These are phyloP conservation scores for Phalaenopsis equestris DNA, from an alignment of 106 monocot genomes.

Conservation along the genomic window DNA sequence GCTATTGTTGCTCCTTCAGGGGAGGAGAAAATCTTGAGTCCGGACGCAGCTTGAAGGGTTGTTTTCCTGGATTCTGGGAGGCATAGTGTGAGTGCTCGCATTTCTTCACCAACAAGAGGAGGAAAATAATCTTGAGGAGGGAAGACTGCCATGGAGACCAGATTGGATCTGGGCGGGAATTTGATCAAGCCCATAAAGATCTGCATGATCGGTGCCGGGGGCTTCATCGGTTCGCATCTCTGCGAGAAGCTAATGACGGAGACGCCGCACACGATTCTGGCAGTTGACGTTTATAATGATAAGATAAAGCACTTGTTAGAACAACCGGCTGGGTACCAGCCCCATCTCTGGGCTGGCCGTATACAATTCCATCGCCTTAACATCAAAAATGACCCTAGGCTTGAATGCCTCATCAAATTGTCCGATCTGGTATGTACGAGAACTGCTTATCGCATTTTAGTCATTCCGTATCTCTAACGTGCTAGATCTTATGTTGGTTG, in stretches of 20 bases:
- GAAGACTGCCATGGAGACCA: constrained; percentile 1
- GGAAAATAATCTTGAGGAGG: not conserved
- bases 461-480: not conserved
- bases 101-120: too few relatives aligned
- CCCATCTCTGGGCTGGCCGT: constrained; percentile 36
- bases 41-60: too few relatives aligned
- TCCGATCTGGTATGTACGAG: constrained; percentile 44
- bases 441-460: not conserved
- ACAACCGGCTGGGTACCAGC: constrained; percentile 8
- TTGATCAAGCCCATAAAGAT: constrained; percentile 49
- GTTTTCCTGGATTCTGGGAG: too few relatives aligned
- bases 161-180: constrained; percentile 50
- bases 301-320: constrained; percentile 61
- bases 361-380: constrained; percentile 76
- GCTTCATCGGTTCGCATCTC: constrained; percentile 70
- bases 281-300: constrained; percentile 66
- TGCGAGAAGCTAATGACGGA: constrained; percentile 66
- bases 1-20: too few relatives aligned
- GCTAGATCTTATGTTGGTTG: not conserved
- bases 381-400: constrained; percentile 72
- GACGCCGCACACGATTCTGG: constrained; percentile 56
- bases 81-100: too few relatives aligned
- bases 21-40: too few relatives aligned
- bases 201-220: constrained; percentile 76
- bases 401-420: constrained; percentile 66